Evolutionary conservation across 176 grass and related monocot species (phyloP), one percentile per base, ranked within the genome.

Genomic region (Carex scoparia): DNA sequence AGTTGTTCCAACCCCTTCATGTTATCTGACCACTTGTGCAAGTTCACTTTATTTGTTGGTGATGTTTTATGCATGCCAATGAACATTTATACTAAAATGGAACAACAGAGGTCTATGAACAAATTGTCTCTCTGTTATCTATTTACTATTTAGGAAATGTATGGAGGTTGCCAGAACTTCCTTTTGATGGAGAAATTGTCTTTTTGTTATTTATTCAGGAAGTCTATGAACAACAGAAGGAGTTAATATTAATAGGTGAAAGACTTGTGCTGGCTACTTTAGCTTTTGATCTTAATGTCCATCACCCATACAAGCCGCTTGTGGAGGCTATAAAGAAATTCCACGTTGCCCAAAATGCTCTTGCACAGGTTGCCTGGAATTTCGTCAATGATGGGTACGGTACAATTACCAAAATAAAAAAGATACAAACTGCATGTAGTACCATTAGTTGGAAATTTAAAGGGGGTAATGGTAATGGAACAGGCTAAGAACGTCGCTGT

Each of bases 291-390:
- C 78, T 97, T 57, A 97, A 97, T 69, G 89, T 97, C 32, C 71
- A 93, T 46, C 95, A 97, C 66, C 95, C 92, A 9, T 97, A 97
- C 84, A 93, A 97, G 60, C 92, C 92, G 60, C 85, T 97, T 84
- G 91, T 97, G 64, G 89, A 97, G 87, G 95, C 95, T 86, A 93
- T 97, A 88, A 91, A 93, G 69, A 97, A 86, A 73, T 94, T 97
- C 69, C 94, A 94, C 81, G 88, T 94, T 84, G 90, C 92, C 87
- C 87, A 97, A 88, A 94, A 94, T 49, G 95, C 91, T 7, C 95
- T 97, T 86, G 95, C 92, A 81, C 95, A 97, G 89, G 95, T 94
- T 92, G 95, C 95, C 80, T 97, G 92, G 95, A 97, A 92, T 92
- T 97, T 97, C 88, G 95, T 97, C 86, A 97, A 97, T 74, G 95